Percentiles rank a stretch among this genome's conserved stretches.
Conservation (phyloP, 257 asterid genomes). For the Jacaranda copaia region DNA sequence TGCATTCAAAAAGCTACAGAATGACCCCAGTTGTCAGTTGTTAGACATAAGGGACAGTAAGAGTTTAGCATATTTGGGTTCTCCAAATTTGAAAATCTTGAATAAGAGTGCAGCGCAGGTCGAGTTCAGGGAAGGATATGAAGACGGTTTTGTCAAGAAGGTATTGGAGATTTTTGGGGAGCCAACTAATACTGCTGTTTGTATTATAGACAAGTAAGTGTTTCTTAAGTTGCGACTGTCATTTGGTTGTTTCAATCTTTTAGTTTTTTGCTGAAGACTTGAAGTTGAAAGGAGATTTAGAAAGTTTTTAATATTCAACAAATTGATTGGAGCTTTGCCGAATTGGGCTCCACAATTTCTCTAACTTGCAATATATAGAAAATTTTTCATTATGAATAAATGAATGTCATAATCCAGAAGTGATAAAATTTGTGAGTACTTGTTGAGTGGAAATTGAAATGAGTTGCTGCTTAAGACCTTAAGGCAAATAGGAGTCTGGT, state of each 20-base stretch:
- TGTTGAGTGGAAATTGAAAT: slow-evolving; percentile 19
- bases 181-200: slow-evolving; percentile 63
- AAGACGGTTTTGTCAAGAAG: slow-evolving; percentile 71
- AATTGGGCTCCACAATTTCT: slow-evolving; percentile 2
- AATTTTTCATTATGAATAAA: neutral
- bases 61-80: slow-evolving; percentile 64
- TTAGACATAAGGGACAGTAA: slow-evolving; percentile 80
- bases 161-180: slow-evolving; percentile 64
- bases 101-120: slow-evolving; percentile 70
- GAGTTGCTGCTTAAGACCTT: slow-evolving; percentile 25
- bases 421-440: neutral
- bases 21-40: slow-evolving; percentile 73
- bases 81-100: slow-evolving; percentile 82
- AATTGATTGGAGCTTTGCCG: neutral
- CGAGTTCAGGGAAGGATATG: slow-evolving; percentile 75
- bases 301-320: neutral
- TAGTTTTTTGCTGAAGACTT: slow-evolving; percentile 8
- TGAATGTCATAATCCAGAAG: slow-evolving; percentile 9
- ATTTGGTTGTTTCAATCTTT: slow-evolving; percentile 22
- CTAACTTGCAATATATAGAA: neutral
- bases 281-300: slow-evolving; percentile 13
- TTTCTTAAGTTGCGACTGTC: neutral
- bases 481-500: neutral
- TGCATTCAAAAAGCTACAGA: slow-evolving; percentile 83
- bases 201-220: slow-evolving; percentile 89